These are phyloP conservation scores for Trichosporon sp. DNA, from an alignment of 1,284 basidiomycete genomes.

Conservation along the genomic window DNA sequence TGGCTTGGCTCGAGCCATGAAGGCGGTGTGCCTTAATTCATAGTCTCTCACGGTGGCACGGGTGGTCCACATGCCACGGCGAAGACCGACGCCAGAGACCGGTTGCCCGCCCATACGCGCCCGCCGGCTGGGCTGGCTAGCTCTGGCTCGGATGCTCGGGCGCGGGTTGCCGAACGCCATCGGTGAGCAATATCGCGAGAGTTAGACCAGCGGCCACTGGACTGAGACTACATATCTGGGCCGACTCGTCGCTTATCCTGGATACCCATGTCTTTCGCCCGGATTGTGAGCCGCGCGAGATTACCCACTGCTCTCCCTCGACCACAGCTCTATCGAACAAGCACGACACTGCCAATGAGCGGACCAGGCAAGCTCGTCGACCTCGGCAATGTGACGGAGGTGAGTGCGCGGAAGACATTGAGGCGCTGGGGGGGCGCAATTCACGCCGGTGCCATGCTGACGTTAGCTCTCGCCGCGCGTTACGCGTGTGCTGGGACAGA, in stretches of 20 bases:
- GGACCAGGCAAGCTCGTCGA: conserved; percentile 22
- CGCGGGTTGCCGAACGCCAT: background rate
- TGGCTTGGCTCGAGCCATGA: background rate
- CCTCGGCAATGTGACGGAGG: conserved; percentile 35
- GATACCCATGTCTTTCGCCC: background rate
- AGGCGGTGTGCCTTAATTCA: background rate
- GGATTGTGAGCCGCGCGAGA: background rate
- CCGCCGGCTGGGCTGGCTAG: too few relatives aligned
- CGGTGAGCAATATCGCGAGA: background rate
- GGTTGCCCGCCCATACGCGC: too few relatives aligned
- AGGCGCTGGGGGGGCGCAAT: too few relatives aligned
- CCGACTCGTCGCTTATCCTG: background rate
- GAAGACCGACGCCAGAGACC: background rate
- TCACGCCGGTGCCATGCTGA: background rate
- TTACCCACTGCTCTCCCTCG: too few relatives aligned
- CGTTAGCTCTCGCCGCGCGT: conserved; percentile 43
- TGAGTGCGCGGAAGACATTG: too few relatives aligned
- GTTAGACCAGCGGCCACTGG: background rate
- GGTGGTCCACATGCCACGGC: background rate
- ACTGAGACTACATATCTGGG: background rate
- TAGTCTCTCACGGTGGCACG: background rate
- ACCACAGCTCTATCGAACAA: background rate
- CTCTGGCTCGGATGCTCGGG: conserved; percentile 1
- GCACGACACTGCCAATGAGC: conserved; percentile 11
- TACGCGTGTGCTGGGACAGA: conserved; percentile 58